Conservation (phyloP, 306 rosid species). For the Calophaca sinica region DNA sequence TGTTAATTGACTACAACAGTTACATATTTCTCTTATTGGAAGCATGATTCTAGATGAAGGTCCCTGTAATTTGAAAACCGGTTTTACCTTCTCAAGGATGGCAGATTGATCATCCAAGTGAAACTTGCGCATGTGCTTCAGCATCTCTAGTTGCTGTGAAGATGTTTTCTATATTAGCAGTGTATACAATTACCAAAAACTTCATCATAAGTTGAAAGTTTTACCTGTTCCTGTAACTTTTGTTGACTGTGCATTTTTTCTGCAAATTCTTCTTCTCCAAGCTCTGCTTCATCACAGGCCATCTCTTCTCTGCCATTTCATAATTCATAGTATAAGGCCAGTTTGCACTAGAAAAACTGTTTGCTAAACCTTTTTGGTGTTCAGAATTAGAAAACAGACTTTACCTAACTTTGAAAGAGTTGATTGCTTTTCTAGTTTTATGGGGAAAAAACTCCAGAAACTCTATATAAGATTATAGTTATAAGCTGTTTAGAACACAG, state of each 20-base stretch:
- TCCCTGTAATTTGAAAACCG: background rate
- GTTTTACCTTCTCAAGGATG: conserved; percentile 76
- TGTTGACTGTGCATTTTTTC: conserved; percentile 65
- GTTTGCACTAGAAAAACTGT: background rate
- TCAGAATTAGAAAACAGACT: conserved; percentile 15
- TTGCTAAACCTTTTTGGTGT: conserved; percentile 14
- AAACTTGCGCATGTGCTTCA: conserved; percentile 74
- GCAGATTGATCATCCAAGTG: conserved; percentile 80
- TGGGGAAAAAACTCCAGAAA: background rate
- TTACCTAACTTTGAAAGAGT: conserved; percentile 12
- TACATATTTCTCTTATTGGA: conserved; percentile 10
- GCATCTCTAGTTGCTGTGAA: conserved; percentile 88
- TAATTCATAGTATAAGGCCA: conserved; percentile 33
- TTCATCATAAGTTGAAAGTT: conserved; percentile 4
- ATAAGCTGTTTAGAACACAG: conserved; percentile 7
- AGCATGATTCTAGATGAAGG: background rate
- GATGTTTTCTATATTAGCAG: conserved; percentile 34
- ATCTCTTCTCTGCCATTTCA: conserved; percentile 74
- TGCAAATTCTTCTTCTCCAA: conserved; percentile 71
- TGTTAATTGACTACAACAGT: background rate
- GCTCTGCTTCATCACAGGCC: conserved; percentile 94
- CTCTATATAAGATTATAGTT: background rate
- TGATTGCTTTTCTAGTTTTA: background rate
- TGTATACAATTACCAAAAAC: conserved; percentile 10
- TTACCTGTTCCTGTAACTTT: conserved; percentile 69